These are phyloP conservation scores for Pestalotiopsis sp. DNA, from an alignment of 2,329 filamentous ascomycete genomes.

Conservation along the genomic window DNA sequence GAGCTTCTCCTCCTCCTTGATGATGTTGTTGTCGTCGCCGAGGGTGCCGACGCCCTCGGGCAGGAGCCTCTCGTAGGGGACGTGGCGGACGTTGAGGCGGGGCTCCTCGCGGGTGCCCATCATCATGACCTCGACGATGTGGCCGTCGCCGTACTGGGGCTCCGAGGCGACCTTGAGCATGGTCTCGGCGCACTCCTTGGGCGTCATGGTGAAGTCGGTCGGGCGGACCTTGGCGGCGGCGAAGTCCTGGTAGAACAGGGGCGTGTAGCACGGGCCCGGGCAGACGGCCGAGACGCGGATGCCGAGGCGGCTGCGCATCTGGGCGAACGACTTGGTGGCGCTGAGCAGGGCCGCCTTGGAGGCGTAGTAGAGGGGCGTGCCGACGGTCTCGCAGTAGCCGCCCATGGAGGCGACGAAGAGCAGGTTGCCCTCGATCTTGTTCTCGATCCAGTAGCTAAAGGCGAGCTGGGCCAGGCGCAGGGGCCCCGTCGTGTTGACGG, in stretches of 20 bases:
- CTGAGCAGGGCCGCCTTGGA: conserved; percentile 29
- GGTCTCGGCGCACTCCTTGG: conserved; percentile 33
- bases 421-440: conserved; percentile 26
- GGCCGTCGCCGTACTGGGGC: conserved; percentile 14
- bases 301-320: conserved; percentile 32
- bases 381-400: conserved; percentile 28
- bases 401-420: conserved; percentile 30
- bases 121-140: conserved; percentile 15
- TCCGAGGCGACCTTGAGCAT: conserved; percentile 29
- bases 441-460: conserved; percentile 32
- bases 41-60: conserved; percentile 16
- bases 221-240: conserved; percentile 27
- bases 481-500: conserved; percentile 24
- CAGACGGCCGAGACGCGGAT: conserved; percentile 35
- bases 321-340: conserved; percentile 26
- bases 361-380: conserved; percentile 32
- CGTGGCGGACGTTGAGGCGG: conserved; percentile 6
- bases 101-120: conserved; percentile 6
- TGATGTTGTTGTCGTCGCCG: conserved; percentile 20
- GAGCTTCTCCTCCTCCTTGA: conserved; percentile 18
- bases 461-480: conserved; percentile 28
- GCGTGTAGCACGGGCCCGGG: conserved; percentile 35
- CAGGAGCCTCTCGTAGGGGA: conserved; percentile 10
- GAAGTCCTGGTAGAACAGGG: conserved; percentile 35
- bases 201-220: conserved; percentile 28